A percentile compares a stretch with the other conserved stretches of the same genome.
These are phyloP conservation scores for Paracamarosporium sp. DNA, from an alignment of 2,329 filamentous ascomycete species.

Conservation along the genomic window DNA sequence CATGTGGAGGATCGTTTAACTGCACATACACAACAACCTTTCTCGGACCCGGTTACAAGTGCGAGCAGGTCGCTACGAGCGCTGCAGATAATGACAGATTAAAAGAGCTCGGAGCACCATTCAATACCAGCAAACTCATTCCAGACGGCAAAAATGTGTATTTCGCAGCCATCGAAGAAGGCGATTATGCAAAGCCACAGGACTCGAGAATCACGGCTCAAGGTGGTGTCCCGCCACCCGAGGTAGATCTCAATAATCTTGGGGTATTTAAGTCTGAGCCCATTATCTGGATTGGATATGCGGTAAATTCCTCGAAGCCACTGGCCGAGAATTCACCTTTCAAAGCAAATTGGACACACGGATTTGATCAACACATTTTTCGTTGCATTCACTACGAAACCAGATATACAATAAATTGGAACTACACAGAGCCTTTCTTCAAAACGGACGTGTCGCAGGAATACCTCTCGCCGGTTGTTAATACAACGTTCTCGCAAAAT, in stretches of 20 bases:
- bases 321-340: constrained; percentile 27
- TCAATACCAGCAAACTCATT: constrained; percentile 37
- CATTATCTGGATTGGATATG: constrained; percentile 44
- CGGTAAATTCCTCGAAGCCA: constrained; percentile 33
- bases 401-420: constrained; percentile 40
- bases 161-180: constrained; percentile 34
- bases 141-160: constrained; percentile 39
- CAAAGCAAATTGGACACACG: constrained; percentile 33
- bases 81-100: constrained; percentile 25
- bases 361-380: constrained; percentile 37
- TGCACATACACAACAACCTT: constrained; percentile 42
- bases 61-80: constrained; percentile 33
- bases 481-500: constrained; percentile 36
- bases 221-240: constrained; percentile 38
- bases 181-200: constrained; percentile 38
- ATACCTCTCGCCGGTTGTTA: constrained; percentile 33
- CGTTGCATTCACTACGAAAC: constrained; percentile 43
- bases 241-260: constrained; percentile 23
- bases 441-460: constrained; percentile 25
- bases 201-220: constrained; percentile 21
- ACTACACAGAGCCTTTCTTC: constrained; percentile 38
- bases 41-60: constrained; percentile 40
- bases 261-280: constrained; percentile 44
- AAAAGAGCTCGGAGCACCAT: constrained; percentile 34
- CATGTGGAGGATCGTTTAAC: constrained; percentile 42